These are phyloP conservation scores for Lecanicillium sp. DNA, from an alignment of 2,329 filamentous ascomycete genomes.

Conservation along the genomic window DNA sequence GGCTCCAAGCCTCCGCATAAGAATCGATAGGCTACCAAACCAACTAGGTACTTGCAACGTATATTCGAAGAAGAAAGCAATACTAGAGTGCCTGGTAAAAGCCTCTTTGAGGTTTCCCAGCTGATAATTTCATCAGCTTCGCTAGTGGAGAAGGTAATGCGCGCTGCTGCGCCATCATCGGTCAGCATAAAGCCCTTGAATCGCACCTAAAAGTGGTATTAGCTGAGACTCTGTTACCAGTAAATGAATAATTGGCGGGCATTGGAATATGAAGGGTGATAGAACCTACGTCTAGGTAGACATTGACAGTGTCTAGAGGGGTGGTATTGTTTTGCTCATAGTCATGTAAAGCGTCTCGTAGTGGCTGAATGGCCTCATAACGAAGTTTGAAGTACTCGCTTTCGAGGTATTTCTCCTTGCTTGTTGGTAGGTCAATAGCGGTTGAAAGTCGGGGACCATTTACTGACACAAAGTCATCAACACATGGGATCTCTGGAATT, in stretches of 20 bases:
- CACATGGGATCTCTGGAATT: neutral
- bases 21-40: conserved; percentile 63
- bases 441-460: too few relatives aligned
- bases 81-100: conserved; percentile 46
- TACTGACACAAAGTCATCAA: neutral
- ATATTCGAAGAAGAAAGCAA: conserved; percentile 51
- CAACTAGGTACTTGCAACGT: conserved; percentile 57
- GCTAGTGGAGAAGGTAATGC: conserved; percentile 62
- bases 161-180: conserved; percentile 53
- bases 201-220: too few relatives aligned
- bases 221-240: too few relatives aligned
- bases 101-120: conserved; percentile 49
- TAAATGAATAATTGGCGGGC: neutral
- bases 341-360: conserved; percentile 58
- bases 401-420: conserved; percentile 58
- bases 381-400: conserved; percentile 69
- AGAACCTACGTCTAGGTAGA: conserved; percentile 60
- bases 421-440: too few relatives aligned
- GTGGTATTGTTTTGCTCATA: conserved; percentile 39
- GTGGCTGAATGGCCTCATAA: conserved; percentile 62
- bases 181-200: conserved; percentile 59
- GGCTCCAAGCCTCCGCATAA: conserved; percentile 52
- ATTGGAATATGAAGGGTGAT: neutral
- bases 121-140: conserved; percentile 55
- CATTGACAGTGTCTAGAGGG: conserved; percentile 50